Base-by-base conservation (phyloP, 2,329 filamentous ascomycete species). In the Venturia carpophila region DNA sequence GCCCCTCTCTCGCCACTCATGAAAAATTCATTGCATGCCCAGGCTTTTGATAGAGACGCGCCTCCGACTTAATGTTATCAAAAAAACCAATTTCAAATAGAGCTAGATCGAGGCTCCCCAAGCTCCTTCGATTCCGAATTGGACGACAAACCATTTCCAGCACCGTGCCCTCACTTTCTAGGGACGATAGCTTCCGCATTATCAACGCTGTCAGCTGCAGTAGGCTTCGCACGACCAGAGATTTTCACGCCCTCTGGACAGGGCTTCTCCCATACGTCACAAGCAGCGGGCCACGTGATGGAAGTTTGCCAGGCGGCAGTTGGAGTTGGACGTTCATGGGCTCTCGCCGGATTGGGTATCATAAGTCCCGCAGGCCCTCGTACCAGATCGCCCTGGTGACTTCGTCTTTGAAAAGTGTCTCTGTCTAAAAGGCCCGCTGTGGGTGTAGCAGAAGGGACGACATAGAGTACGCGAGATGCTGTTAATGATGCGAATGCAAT, bases 211-310 rank as follows among this genome's bases (percentile, higher is more conserved):
- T 21, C 21, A 47, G 17, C 5, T 19, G 43, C 43, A 4, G 24
- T 55, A 37, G 49, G 15, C 19, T 37, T 24, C 21, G n/a, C 41
- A 34, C 45, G 42, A 37, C 60, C 64, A 55, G 60, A 30, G 41
- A 65, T 63, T 15, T 42, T 37, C 24, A 58, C 64, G 11, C 64
- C 64, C 17, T 24, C 21, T 30, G 60, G 60, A 58, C 64, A 65
- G n/a, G 58, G 60, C 15, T 55, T 65, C 9, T 39, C 19, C 60
- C 64, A 65, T 24, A 24, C 19, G 10, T 65, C 64, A 43, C 64
- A 65, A 19, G 60, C 64, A 10, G 64, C 64, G 17, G 64, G 64
- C 58, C 43, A 65, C 4, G 60, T 65, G 11, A 55, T 58, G 3
- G n/a, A 27, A 1, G 24, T 42, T 41, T 63, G 34, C 64, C 60